Evolutionary conservation across 805 yeast genomes (phyloP).

Genomic region (Nakazawaea populi): DNA sequence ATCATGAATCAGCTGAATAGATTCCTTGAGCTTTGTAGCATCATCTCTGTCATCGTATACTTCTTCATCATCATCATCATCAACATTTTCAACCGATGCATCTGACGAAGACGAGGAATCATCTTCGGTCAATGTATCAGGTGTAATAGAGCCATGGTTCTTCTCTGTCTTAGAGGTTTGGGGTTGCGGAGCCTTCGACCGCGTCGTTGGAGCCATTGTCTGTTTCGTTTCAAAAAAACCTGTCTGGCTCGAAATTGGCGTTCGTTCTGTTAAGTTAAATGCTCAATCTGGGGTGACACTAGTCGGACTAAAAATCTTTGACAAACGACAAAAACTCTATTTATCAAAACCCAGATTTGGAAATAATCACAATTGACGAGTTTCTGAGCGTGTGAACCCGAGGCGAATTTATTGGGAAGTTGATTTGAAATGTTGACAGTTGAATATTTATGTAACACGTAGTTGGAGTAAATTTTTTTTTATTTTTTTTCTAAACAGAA

Average conservation of each 20-base stretch:
- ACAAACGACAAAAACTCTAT: too few relatives aligned
- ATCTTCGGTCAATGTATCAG: background rate
- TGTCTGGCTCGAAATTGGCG: too few relatives aligned
- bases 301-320: too few relatives aligned
- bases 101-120: background rate
- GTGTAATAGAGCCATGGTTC: background rate
- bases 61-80: background rate
- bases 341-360: too few relatives aligned
- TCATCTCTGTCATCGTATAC: background rate
- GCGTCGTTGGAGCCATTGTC: constrained; percentile 4
- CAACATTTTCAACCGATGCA: background rate
- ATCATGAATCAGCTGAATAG: constrained; percentile 1
- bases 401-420: too few relatives aligned
- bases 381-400: too few relatives aligned
- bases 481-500: background rate
- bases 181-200: background rate
- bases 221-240: background rate
- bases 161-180: background rate
- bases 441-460: background rate
- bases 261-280: too few relatives aligned
- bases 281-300: too few relatives aligned
- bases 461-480: background rate
- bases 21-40: background rate
- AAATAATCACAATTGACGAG: too few relatives aligned
- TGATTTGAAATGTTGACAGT: background rate